These are phyloP conservation scores for Lycium ferocissimum DNA, from an alignment of 257 asterid species.

Conservation along the genomic window DNA sequence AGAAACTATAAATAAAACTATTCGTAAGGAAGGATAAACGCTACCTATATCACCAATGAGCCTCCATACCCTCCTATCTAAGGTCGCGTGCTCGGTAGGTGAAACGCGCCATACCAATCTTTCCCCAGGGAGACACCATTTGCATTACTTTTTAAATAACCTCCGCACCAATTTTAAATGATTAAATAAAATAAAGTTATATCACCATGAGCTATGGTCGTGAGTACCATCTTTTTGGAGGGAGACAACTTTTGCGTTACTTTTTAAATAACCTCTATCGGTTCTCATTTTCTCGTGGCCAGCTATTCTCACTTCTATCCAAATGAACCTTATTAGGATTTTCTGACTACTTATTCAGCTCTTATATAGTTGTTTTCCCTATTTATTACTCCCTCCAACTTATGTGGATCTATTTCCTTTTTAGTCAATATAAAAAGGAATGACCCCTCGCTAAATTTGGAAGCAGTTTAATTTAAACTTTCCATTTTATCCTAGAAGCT, in stretches of 20 bases:
- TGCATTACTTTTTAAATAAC: no score
- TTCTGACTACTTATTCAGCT: background rate
- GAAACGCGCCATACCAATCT: no score
- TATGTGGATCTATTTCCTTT: background rate
- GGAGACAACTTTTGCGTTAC: background rate
- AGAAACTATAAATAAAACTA: no score
- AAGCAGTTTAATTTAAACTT: background rate
- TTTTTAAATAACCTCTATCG: background rate
- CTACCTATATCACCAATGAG: no score
- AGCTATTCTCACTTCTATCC: slow-evolving; percentile 2
- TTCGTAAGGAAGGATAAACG: no score
- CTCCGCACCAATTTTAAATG: background rate
- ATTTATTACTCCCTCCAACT: background rate
- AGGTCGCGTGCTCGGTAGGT: no score
- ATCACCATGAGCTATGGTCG: background rate
- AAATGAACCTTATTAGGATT: background rate
- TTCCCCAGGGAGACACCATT: no score
- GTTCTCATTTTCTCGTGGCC: background rate
- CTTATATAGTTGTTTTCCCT: background rate
- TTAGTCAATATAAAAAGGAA: background rate
- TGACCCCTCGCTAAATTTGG: background rate
- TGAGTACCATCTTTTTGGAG: background rate
- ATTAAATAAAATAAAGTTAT: background rate
- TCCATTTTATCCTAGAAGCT: background rate
- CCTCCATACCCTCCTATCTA: no score